Evolutionary conservation across 2,329 filamentous ascomycete species (phyloP).

Genomic region (Fusarium sp.): DNA sequence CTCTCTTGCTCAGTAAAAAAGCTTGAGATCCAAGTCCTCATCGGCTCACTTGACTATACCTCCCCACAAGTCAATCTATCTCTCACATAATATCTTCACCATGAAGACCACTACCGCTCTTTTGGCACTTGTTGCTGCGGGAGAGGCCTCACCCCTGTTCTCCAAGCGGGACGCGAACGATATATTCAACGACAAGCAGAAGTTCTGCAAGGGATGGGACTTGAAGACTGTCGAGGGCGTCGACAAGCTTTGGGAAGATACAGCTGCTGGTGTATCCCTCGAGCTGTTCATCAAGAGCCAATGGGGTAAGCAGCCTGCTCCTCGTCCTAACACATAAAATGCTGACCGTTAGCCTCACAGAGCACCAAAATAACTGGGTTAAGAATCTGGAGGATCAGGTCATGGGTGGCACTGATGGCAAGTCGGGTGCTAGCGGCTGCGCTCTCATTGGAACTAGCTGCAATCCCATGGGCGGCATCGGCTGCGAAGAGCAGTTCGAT

Average conservation of each 20-base stretch:
- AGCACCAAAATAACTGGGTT: constrained; percentile 16
- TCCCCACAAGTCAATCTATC: fast-evolving
- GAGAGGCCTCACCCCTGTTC: neutral
- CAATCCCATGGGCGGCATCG: neutral
- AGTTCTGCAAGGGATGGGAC: constrained; percentile 16
- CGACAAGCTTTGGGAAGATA: constrained; percentile 15
- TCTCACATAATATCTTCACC: fast-evolving
- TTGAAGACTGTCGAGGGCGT: constrained; percentile 12
- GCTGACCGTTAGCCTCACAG: fast-evolving
- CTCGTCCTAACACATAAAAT: fast-evolving
- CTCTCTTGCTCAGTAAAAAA: fast-evolving
- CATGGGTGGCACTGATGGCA: neutral
- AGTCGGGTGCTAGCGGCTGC: constrained; percentile 6
- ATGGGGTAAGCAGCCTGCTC: neutral
- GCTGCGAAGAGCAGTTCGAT: constrained; percentile 14
- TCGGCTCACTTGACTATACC: fast-evolving
- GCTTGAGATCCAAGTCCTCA: neutral
- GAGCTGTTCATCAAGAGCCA: constrained; percentile 21
- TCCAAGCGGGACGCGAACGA: neutral
- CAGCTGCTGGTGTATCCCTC: constrained; percentile 1
- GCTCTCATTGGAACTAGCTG: neutral
- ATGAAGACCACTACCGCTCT: constrained; percentile 18
- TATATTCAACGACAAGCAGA: neutral
- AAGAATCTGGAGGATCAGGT: constrained; percentile 15
- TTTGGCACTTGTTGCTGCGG: neutral